A percentile compares a stretch with the other conserved stretches of the same genome.
phyloP scores from a whole-genome alignment of 257 asterid species.

The Plantago elongata region DNA sequence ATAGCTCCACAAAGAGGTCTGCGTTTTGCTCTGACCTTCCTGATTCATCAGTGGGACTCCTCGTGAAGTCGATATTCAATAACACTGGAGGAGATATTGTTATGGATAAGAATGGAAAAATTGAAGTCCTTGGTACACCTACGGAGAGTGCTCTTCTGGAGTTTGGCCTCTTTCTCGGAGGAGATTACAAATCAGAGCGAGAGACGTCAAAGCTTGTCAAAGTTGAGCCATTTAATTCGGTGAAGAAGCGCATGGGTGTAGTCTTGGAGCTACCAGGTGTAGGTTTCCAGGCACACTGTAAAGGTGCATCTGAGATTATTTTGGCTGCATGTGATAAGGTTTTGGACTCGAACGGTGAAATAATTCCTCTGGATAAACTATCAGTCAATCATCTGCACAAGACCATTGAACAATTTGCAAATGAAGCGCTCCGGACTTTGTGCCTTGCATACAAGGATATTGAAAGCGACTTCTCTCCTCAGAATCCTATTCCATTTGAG shows the following conservation, averaged over 20 bases:
- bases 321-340: constrained; percentile 68
- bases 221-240: constrained; percentile 86
- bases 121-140: constrained; percentile 77
- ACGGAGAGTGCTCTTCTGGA: constrained; percentile 79
- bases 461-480: constrained; percentile 42
- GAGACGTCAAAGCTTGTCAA: constrained; percentile 41
- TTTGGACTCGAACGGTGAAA: constrained; percentile 53
- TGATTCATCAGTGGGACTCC: constrained; percentile 30
- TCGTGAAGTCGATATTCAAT: constrained; percentile 66
- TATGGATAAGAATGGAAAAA: constrained; percentile 44
- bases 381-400: constrained; percentile 31
- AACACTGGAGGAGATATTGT: constrained; percentile 88
- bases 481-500: constrained; percentile 49
- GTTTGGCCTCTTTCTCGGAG: constrained; percentile 72
- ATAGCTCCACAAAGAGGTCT: constrained; percentile 9
- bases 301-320: constrained; percentile 89
- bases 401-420: constrained; percentile 65
- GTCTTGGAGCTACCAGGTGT: constrained; percentile 65
- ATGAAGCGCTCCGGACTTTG: constrained; percentile 73
- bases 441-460: constrained; percentile 83
- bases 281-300: constrained; percentile 58
- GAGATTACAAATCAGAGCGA: constrained; percentile 50
- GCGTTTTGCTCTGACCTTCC: constrained; percentile 48
- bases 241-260: constrained; percentile 80
- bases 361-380: constrained; percentile 46